These are phyloP conservation scores for Xylaria sp. DNA, from an alignment of 2,329 filamentous ascomycete species.

Conservation along the genomic window DNA sequence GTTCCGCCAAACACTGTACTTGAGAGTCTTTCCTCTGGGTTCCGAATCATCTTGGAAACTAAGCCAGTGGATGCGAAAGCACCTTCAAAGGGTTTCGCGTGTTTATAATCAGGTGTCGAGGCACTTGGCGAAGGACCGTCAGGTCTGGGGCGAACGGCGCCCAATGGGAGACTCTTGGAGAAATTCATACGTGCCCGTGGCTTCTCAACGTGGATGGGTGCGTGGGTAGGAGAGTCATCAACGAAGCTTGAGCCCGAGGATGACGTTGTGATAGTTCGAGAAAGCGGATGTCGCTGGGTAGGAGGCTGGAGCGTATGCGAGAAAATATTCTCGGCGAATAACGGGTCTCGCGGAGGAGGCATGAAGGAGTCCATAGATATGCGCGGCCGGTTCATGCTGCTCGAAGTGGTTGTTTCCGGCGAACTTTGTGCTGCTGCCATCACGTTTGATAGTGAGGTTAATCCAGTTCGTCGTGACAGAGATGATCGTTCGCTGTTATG, in stretches of 20 bases:
- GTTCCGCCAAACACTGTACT: slow-evolving; percentile 58
- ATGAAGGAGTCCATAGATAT: slow-evolving; percentile 81
- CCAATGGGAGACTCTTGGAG: slow-evolving; percentile 73
- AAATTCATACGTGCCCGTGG: slow-evolving; percentile 62
- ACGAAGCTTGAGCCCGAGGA: slow-evolving; percentile 79
- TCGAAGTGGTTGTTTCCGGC: slow-evolving; percentile 61
- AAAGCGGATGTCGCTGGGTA: slow-evolving; percentile 77
- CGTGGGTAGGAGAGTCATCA: slow-evolving; percentile 70
- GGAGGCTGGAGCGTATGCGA: slow-evolving; percentile 54
- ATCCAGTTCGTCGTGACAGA: slow-evolving; percentile 64
- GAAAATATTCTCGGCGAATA: slow-evolving; percentile 62
- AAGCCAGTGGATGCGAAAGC: slow-evolving; percentile 95
- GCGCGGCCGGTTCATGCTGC: slow-evolving; percentile 68
- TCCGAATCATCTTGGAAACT: slow-evolving; percentile 91
- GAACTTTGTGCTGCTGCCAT: slow-evolving; percentile 57
- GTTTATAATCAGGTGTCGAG: slow-evolving; percentile 79
- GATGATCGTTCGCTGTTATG: slow-evolving; percentile 68
- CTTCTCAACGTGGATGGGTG: slow-evolving; percentile 60
- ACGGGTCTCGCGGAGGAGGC: slow-evolving; percentile 65
- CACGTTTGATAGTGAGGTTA: slow-evolving; percentile 58
- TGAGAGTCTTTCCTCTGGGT: slow-evolving; percentile 70
- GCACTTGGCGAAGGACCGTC: slow-evolving; percentile 49
- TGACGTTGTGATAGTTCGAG: slow-evolving; percentile 83
- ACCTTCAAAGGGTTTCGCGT: slow-evolving; percentile 75
- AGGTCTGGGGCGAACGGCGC: slow-evolving; percentile 37